Conservation (phyloP, 768 basidiomycete species). For the Cubamyces lactineus region DNA sequence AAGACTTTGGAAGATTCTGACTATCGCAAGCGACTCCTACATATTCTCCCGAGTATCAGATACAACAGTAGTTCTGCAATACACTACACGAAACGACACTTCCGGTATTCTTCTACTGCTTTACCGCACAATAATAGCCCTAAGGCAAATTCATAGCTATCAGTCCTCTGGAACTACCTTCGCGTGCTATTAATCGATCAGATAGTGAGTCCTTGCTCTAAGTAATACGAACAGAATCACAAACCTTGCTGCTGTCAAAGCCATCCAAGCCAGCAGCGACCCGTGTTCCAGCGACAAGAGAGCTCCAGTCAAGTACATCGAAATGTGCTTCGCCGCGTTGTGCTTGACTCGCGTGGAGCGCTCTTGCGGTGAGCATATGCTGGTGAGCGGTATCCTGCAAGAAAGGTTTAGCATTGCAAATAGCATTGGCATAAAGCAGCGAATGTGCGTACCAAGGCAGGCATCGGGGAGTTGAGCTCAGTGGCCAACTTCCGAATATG, state of each 20-base stretch:
- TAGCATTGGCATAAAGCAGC: neutral
- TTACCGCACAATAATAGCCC: neutral
- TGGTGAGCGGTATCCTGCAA: conserved; percentile 65
- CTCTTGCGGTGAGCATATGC: conserved; percentile 78
- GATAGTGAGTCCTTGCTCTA: neutral
- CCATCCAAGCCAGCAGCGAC: conserved; percentile 69
- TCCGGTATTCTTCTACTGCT: neutral
- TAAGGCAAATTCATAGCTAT: neutral
- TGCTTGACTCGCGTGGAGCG: conserved; percentile 57
- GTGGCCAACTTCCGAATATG: conserved; percentile 73
- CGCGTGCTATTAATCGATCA: conserved; percentile 18
- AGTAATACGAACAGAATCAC: conserved; percentile 3
- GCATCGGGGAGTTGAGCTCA: conserved; percentile 71
- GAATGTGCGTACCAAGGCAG: conserved; percentile 43
- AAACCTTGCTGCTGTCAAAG: conserved; percentile 42
- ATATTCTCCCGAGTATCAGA: neutral
- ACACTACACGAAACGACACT: neutral
- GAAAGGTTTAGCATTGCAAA: neutral
- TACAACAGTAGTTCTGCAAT: conserved; percentile 5
- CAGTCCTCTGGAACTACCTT: conserved; percentile 26
- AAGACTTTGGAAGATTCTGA: too few relatives aligned
- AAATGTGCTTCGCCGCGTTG: conserved; percentile 51
- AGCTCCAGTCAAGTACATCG: conserved; percentile 81
- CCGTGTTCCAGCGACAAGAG: conserved; percentile 75
- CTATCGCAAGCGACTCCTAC: too few relatives aligned